phyloP scores from a whole-genome alignment of 768 basidiomycete genomes.

The Baorangia bicolor region DNA sequence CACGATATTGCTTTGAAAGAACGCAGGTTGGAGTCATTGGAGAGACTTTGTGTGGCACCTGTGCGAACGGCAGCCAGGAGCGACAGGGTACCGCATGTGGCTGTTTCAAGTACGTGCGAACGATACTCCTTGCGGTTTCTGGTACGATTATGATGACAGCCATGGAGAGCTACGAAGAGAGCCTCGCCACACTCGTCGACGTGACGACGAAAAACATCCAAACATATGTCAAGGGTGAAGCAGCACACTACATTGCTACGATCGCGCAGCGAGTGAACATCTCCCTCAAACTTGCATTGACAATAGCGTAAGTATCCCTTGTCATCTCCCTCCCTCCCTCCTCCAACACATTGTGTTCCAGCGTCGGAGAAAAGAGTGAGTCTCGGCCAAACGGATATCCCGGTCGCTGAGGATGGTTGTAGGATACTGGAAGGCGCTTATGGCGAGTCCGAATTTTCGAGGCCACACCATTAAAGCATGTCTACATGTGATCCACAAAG shows the following conservation, averaged over 20 bases:
- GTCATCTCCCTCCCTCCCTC: neutral
- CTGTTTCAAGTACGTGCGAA: conserved; percentile 2
- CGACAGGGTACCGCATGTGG: neutral
- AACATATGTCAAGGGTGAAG: neutral
- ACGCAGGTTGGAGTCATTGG: neutral
- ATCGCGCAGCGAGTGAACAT: neutral
- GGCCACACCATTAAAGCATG: neutral
- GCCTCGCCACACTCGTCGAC: neutral
- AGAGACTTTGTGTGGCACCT: neutral
- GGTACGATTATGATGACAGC: neutral
- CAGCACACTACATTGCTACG: neutral
- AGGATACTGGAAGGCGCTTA: conserved; percentile 1
- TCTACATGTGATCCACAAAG: neutral
- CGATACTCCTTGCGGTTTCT: neutral
- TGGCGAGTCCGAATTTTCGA: neutral
- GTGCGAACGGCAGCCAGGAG: neutral
- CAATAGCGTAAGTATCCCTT: neutral
- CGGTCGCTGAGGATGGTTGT: neutral
- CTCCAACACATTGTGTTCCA: neutral
- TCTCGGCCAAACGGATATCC: neutral
- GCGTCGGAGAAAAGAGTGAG: conserved; percentile 2
- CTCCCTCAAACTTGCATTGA: neutral
- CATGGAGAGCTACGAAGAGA: neutral
- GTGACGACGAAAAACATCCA: neutral
- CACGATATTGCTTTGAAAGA: neutral